These are phyloP conservation scores for Luvunga scandens DNA, from an alignment of 345 rosid species.

Conservation along the genomic window DNA sequence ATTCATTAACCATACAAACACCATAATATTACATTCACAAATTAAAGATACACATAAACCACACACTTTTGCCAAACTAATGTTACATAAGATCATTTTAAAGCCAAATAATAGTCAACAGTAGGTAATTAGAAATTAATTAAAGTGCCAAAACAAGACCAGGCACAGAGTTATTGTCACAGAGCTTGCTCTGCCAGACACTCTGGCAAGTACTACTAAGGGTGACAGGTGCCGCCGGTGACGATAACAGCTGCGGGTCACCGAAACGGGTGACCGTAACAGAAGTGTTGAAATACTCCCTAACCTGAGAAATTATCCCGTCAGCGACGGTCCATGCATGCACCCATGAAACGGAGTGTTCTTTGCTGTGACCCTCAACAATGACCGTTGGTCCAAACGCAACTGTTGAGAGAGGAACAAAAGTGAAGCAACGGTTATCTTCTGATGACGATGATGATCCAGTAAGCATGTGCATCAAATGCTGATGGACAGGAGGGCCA, in stretches of 20 bases:
- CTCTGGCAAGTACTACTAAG: neutral
- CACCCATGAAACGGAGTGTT: constrained; percentile 25
- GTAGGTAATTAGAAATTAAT: neutral
- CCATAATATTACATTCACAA: neutral
- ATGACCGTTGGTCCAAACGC: constrained; percentile 26
- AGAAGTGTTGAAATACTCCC: constrained; percentile 28
- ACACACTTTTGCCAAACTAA: neutral
- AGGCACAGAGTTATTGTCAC: constrained; percentile 22
- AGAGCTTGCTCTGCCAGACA: constrained; percentile 29
- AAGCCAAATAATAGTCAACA: too few species aligned
- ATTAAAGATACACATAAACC: neutral
- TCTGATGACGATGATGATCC: constrained; percentile 4
- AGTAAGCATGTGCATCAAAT: constrained; percentile 28
- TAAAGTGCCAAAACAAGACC: constrained; percentile 24
- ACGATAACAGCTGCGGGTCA: neutral
- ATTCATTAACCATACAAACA: neutral
- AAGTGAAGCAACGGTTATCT: neutral
- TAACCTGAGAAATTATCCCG: constrained; percentile 30
- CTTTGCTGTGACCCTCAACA: constrained; percentile 23
- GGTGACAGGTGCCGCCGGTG: neutral
- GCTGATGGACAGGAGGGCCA: constrained; percentile 34
- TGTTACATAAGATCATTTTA: neutral
- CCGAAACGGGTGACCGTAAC: constrained; percentile 25
- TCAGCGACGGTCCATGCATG: constrained; percentile 32
- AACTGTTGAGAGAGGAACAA: constrained; percentile 18